These are phyloP conservation scores for Nakataea oryzae DNA, from an alignment of 2,329 filamentous ascomycete genomes.

Conservation along the genomic window DNA sequence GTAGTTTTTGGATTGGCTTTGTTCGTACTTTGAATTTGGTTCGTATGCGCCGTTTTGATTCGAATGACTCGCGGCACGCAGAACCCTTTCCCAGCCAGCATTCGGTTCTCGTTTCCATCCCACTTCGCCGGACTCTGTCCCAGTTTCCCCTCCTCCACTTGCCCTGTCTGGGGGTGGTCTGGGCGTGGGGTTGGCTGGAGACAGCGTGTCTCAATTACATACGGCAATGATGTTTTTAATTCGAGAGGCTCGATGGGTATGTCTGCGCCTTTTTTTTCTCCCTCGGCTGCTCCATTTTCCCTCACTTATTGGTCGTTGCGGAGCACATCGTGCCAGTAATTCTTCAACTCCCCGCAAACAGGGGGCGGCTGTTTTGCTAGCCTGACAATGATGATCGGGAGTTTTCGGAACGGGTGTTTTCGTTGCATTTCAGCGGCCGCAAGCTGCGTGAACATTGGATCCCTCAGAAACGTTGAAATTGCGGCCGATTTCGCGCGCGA, in stretches of 20 bases:
- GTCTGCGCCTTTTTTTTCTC: background rate
- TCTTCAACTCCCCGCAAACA: background rate
- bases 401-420: background rate
- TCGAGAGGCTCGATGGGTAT: no score
- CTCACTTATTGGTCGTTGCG: background rate
- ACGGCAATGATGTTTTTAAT: background rate
- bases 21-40: background rate
- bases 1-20: no score
- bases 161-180: background rate
- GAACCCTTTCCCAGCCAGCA: background rate
- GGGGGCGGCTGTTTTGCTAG: background rate
- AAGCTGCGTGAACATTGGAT: no score
- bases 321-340: background rate
- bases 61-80: background rate
- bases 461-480: background rate
- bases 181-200: background rate
- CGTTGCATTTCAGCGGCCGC: background rate
- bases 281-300: no score
- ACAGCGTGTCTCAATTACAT: background rate
- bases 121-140: background rate
- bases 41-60: background rate
- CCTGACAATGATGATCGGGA: background rate
- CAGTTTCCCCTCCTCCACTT: background rate
- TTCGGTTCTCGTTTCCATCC: background rate
- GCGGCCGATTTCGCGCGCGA: background rate